A percentile compares a stretch with the other conserved stretches of the same genome.
phyloP scores from a whole-genome alignment of 768 basidiomycete genomes.

The Royoungia palumana region DNA sequence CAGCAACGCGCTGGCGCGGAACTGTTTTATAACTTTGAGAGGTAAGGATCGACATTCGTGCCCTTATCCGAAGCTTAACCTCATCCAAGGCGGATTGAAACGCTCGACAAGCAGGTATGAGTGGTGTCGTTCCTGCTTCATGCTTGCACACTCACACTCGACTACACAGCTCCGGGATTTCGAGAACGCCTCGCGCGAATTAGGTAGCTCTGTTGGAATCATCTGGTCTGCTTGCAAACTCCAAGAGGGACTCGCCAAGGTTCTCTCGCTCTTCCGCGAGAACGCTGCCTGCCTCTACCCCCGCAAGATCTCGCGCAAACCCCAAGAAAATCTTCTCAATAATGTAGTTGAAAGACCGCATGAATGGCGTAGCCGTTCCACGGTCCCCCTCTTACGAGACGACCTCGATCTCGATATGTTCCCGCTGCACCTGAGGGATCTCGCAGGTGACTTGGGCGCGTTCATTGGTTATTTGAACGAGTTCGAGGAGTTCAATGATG shows the following conservation, averaged over 20 bases:
- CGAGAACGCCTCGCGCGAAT: conserved; percentile 50
- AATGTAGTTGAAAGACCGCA: conserved; percentile 29
- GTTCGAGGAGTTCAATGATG: conserved; percentile 53
- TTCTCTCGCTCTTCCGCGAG: conserved; percentile 49
- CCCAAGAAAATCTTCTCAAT: conserved; percentile 34
- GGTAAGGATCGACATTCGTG: conserved; percentile 24
- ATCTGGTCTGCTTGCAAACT: conserved; percentile 49
- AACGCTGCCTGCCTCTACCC: conserved; percentile 54
- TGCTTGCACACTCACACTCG: background rate
- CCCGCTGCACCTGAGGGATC: conserved; percentile 41
- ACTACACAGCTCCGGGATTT: conserved; percentile 47
- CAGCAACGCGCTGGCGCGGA: conserved; percentile 45
- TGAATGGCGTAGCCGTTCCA: conserved; percentile 34
- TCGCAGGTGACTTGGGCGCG: conserved; percentile 45
- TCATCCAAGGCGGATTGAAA: conserved; percentile 39
- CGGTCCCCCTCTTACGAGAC: conserved; percentile 34
- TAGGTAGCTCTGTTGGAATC: conserved; percentile 54
- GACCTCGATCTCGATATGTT: conserved; percentile 46
- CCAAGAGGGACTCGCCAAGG: conserved; percentile 46
- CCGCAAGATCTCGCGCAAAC: conserved; percentile 38
- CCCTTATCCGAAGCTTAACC: background rate
- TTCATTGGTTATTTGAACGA: conserved; percentile 50
- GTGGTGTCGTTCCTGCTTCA: background rate
- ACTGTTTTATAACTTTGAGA: conserved; percentile 44
- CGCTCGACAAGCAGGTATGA: conserved; percentile 45